Evolutionary conservation across 2,329 filamentous ascomycete species (phyloP), one percentile per base, ranked within the genome.

Genomic region (Penicillium carneum): DNA sequence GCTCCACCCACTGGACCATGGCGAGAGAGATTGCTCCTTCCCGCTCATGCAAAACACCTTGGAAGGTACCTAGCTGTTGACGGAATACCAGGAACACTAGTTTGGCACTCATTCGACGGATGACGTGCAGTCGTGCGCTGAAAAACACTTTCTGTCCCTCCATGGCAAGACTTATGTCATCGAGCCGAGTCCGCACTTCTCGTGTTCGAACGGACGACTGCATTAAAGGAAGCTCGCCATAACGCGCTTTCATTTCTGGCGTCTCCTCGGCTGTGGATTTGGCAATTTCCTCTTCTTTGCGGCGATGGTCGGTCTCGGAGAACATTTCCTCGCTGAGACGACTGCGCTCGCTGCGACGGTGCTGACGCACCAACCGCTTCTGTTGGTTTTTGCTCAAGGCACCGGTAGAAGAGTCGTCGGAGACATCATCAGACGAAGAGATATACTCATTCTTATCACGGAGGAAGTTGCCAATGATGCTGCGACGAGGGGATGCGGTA

Each of bases 1-100:
- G 91, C 77, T 96, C 91, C 2, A 91, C 91, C 90, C 92, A 96
- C 72, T 91, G 89, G 31, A 97, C 84, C 84, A 97, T 94, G 70
- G 90, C 85, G 60, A 87, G 84, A 1, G 90, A 89, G 11, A 90
- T 84, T 49, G 82, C 81, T 7, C 87, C 85, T 66, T 87, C 81
- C 66, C 85, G 81, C 62, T 83, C 80, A 23, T 87, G 82, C 42
- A 97, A 81, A 2, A 97, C 91, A 63, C 92, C 93, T 77, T 97
- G 93, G 53, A 97, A 87, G 26, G 92, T 95, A 66, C 86, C 84
- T 12, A 90, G 88, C 78, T 93, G 90, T 78, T 97, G 92, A 57
- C 93, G 89, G 73, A 97, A 90, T 61, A 96, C 86, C 45, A 97
- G 81, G 77, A 97, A 97, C 70, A 92, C 91, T 36, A 97, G 83